Percentiles rank a stretch among this genome's conserved stretches.
Evolutionary conservation across 2,329 filamentous ascomycete genomes (phyloP).

Genomic region (Epichloe bromicola): DNA sequence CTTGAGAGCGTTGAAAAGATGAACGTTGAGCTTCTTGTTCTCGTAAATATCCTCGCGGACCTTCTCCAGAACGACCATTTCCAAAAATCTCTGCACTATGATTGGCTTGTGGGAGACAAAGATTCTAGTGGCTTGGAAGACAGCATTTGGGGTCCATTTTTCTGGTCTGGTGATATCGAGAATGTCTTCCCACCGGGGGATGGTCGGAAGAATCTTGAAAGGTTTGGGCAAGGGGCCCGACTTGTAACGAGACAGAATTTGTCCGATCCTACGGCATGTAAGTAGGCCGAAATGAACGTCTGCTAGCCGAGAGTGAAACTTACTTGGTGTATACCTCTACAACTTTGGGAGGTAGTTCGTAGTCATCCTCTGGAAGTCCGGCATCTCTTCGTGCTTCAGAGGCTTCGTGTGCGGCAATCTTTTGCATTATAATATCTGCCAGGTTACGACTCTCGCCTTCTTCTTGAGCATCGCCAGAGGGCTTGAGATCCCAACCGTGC

Average conservation of each 20-base stretch:
- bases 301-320: slow-evolving; percentile 10
- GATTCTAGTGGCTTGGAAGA: slow-evolving; percentile 81
- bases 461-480: slow-evolving; percentile 30
- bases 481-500: slow-evolving; percentile 43
- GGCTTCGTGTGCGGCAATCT: slow-evolving; percentile 85
- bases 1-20: slow-evolving; percentile 86
- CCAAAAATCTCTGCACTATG: slow-evolving; percentile 73
- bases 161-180: slow-evolving; percentile 75
- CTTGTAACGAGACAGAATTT: slow-evolving; percentile 85
- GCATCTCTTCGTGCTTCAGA: slow-evolving; percentile 34
- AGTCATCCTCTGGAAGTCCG: slow-evolving; percentile 59
- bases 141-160: slow-evolving; percentile 57
- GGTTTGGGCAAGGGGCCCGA: slow-evolving; percentile 94
- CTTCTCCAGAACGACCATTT: slow-evolving; percentile 73
- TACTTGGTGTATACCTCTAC: slow-evolving; percentile 88
- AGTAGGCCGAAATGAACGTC: slow-evolving; percentile 2
- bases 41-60: slow-evolving; percentile 93
- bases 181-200: slow-evolving; percentile 83
- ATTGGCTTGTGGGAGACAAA: slow-evolving; percentile 77
- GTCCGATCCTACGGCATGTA: slow-evolving; percentile 49
- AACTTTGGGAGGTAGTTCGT: slow-evolving; percentile 80
- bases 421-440: slow-evolving; percentile 83
- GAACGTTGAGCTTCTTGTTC: slow-evolving; percentile 87
- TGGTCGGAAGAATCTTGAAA: slow-evolving; percentile 88
- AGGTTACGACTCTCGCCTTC: slow-evolving; percentile 57